A percentile compares a stretch with the other conserved stretches of the same genome.
These are phyloP conservation scores for Podila verticillata DNA, from an alignment of 192 early-diverging fungal species.

Conservation along the genomic window DNA sequence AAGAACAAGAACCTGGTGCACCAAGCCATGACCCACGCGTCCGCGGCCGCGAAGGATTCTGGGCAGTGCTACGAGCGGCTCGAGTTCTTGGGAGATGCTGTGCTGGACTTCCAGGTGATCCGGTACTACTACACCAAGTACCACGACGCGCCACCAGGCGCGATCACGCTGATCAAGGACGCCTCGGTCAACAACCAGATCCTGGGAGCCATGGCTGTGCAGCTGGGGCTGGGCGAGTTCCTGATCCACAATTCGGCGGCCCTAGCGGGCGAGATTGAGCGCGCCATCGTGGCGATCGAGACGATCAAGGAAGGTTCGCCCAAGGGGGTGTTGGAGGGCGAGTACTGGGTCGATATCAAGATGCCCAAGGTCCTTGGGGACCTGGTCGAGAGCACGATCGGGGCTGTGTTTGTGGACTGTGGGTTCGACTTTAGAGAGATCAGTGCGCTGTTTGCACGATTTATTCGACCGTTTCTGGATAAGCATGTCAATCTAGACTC, in stretches of 20 bases:
- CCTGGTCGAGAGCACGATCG: conserved; percentile 86
- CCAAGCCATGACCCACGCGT: conserved; percentile 85
- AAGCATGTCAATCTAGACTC: conserved; percentile 57
- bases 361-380: conserved; percentile 92
- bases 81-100: conserved; percentile 88
- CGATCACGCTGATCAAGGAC: conserved; percentile 86
- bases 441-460: conserved; percentile 48
- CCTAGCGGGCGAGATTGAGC: conserved; percentile 65
- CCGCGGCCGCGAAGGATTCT: conserved; percentile 59
- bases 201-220: conserved; percentile 75
- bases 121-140: conserved; percentile 77
- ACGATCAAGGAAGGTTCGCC: conserved; percentile 19
- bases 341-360: conserved; percentile 80
- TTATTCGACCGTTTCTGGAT: conserved; percentile 56
- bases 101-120: conserved; percentile 84
- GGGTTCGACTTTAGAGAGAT: conserved; percentile 69
- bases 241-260: conserved; percentile 71
- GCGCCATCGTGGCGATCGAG: conserved; percentile 63
- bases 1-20: conserved; percentile 67
- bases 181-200: conserved; percentile 91
- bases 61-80: conserved; percentile 86
- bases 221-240: conserved; percentile 69
- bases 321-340: conserved; percentile 52
- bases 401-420: conserved; percentile 88
- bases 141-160: conserved; percentile 73